Conservation (phyloP, 2,329 filamentous ascomycete species). For the Trichoderma polysporum region DNA sequence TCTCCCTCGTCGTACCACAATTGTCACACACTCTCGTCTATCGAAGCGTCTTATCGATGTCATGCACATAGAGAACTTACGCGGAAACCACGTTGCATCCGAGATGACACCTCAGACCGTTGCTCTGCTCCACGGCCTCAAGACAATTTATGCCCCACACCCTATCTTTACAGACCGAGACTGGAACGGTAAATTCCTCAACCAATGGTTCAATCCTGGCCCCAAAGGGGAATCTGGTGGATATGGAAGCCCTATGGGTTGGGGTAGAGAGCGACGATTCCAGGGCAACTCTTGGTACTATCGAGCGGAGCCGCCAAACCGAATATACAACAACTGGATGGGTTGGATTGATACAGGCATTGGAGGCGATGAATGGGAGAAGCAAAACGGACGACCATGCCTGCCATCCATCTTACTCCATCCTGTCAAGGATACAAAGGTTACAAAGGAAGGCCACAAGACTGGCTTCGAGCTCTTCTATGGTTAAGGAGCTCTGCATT, state of each 20-base stretch:
- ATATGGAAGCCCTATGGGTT: slow-evolving; percentile 57
- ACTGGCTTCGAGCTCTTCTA: slow-evolving; percentile 40
- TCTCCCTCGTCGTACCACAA: slow-evolving; percentile 71
- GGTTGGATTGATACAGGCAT: slow-evolving; percentile 56
- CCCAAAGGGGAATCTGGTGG: slow-evolving; percentile 54
- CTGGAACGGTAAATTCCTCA: slow-evolving; percentile 58
- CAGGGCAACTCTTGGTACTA: slow-evolving; percentile 63
- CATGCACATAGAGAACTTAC: slow-evolving; percentile 75
- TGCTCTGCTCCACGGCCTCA: slow-evolving; percentile 73
- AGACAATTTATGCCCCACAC: slow-evolving; percentile 75
- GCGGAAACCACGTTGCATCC: slow-evolving; percentile 72
- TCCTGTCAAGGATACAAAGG: slow-evolving; percentile 58
- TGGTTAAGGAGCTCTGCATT: slow-evolving; percentile 29
- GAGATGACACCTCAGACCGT: slow-evolving; percentile 78
- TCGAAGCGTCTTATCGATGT: slow-evolving; percentile 70
- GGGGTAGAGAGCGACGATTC: slow-evolving; percentile 58
- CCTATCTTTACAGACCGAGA: slow-evolving; percentile 77
- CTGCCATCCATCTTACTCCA: slow-evolving; percentile 60
- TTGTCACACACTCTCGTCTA: slow-evolving; percentile 73
- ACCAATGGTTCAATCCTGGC: slow-evolving; percentile 61
- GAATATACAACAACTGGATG: slow-evolving; percentile 63
- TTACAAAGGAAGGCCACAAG: slow-evolving; percentile 46
- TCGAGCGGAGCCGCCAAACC: slow-evolving; percentile 55
- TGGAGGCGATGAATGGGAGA: slow-evolving; percentile 58
- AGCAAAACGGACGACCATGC: slow-evolving; percentile 54